A percentile compares a stretch with the other conserved stretches of the same genome.
Evolutionary conservation across 2,329 filamentous ascomycete species (phyloP).

Genomic region (Colletotrichum brevisporum): DNA sequence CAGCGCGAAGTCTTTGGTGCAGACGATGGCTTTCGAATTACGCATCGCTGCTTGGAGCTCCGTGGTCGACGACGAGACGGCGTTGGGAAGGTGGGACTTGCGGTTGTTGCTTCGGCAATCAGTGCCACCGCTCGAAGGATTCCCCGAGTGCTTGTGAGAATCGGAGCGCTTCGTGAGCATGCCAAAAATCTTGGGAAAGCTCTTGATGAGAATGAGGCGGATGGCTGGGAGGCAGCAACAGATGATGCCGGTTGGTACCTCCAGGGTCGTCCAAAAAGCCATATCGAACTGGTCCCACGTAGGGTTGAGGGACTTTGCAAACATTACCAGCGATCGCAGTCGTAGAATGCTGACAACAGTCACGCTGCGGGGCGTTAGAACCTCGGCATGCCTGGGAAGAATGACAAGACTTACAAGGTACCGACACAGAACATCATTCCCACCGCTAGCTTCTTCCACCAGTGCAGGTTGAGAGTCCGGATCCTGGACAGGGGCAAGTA

Average conservation of each 20-base stretch:
- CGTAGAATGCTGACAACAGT: constrained; percentile 51
- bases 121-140: constrained; percentile 13
- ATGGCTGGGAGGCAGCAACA: constrained; percentile 36
- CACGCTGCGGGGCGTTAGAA: constrained; percentile 42
- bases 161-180: constrained; percentile 27
- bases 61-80: constrained; percentile 3
- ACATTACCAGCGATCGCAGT: constrained; percentile 46
- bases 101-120: neutral
- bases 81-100: neutral
- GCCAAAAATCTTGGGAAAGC: constrained; percentile 26
- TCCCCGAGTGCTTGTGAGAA: constrained; percentile 4
- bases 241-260: constrained; percentile 34
- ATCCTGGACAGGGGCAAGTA: constrained; percentile 57
- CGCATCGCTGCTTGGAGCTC: constrained; percentile 6
- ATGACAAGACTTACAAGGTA: constrained; percentile 49
- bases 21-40: neutral
- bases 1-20: constrained; percentile 10
- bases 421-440: constrained; percentile 61
- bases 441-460: constrained; percentile 59
- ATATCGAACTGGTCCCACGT: constrained; percentile 49
- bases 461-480: constrained; percentile 50
- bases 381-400: neutral
- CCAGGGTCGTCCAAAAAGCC: constrained; percentile 39
- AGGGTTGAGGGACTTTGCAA: constrained; percentile 47
- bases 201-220: constrained; percentile 36